phyloP scores from a whole-genome alignment of 2,329 filamentous ascomycete genomes.

The Claviceps arundinis region DNA sequence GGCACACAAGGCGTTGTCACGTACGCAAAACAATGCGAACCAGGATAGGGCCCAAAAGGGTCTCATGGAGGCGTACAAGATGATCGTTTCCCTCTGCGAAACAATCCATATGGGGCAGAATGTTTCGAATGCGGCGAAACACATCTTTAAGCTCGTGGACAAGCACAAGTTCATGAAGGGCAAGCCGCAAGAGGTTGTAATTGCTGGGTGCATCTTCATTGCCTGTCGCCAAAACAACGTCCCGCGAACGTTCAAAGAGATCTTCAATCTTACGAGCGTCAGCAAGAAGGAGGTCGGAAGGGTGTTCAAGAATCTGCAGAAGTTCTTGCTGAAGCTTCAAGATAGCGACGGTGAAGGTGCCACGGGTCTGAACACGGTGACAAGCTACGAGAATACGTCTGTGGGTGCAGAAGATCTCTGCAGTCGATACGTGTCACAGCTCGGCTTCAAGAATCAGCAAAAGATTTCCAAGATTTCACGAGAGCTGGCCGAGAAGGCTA shows the following conservation, averaged over 20 bases:
- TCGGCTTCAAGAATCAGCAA: conserved; percentile 58
- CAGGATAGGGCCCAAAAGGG: conserved; percentile 74
- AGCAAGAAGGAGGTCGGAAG: conserved; percentile 95
- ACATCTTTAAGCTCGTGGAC: conserved; percentile 88
- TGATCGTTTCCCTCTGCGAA: conserved; percentile 80
- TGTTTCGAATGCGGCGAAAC: conserved; percentile 81
- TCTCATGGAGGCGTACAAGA: conserved; percentile 72
- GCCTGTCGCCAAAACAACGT: conserved; percentile 83
- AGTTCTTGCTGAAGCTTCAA: conserved; percentile 67
- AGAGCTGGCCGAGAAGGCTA: conserved; percentile 65
- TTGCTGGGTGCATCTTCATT: conserved; percentile 95
- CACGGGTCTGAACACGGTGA: conserved; percentile 40
- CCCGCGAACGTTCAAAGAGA: conserved; percentile 84
- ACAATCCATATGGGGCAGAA: conserved; percentile 67
- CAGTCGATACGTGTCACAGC: conserved; percentile 75
- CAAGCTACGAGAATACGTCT: conserved; percentile 61
- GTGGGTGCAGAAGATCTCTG: conserved; percentile 77
- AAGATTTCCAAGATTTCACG: conserved; percentile 69
- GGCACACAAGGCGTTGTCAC: conserved; percentile 60
- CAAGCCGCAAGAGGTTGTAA: conserved; percentile 85
- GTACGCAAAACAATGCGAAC: conserved; percentile 75
- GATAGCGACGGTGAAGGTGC: conserved; percentile 38
- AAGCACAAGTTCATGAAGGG: conserved; percentile 91
- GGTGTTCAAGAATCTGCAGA: conserved; percentile 86
- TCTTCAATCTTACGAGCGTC: conserved; percentile 84